These are phyloP conservation scores for Trametes cingulata DNA, from an alignment of 768 basidiomycete species.

Conservation along the genomic window DNA sequence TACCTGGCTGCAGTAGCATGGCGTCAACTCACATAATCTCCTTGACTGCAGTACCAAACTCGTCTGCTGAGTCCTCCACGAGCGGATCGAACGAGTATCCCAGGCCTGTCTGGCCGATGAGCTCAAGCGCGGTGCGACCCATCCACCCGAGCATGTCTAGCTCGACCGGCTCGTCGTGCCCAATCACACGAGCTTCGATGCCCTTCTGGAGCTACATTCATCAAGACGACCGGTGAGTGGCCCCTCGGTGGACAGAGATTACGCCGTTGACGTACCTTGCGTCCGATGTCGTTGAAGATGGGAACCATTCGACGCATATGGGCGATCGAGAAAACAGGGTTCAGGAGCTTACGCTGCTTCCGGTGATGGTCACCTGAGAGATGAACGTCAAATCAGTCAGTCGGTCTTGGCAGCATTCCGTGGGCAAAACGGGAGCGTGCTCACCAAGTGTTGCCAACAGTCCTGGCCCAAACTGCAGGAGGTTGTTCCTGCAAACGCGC, in stretches of 20 bases:
- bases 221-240: no score
- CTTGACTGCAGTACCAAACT: constrained; percentile 27
- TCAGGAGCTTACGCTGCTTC: constrained; percentile 31
- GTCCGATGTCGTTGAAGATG: constrained; percentile 7
- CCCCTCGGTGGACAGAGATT: no score
- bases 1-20: background rate
- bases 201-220: constrained; percentile 14
- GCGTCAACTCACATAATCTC: constrained; percentile 21
- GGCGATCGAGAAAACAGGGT: constrained; percentile 18
- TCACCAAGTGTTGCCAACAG: constrained; percentile 40
- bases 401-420: no score
- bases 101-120: constrained; percentile 28
- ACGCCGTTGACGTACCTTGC: constrained; percentile 10
- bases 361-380: constrained; percentile 15
- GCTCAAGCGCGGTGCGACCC: constrained; percentile 26
- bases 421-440: no score
- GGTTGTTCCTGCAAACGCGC: no score
- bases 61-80: constrained; percentile 12
- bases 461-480: constrained; percentile 47
- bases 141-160: constrained; percentile 23
- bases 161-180: background rate
- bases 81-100: constrained; percentile 31
- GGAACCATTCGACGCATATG: constrained; percentile 19
- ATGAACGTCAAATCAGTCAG: no score
- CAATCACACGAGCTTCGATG: background rate